A percentile compares a stretch with the other conserved stretches of the same genome.
Conservation (phyloP, 495 filamentous ascomycete genomes). For the Daldinia childiae region DNA sequence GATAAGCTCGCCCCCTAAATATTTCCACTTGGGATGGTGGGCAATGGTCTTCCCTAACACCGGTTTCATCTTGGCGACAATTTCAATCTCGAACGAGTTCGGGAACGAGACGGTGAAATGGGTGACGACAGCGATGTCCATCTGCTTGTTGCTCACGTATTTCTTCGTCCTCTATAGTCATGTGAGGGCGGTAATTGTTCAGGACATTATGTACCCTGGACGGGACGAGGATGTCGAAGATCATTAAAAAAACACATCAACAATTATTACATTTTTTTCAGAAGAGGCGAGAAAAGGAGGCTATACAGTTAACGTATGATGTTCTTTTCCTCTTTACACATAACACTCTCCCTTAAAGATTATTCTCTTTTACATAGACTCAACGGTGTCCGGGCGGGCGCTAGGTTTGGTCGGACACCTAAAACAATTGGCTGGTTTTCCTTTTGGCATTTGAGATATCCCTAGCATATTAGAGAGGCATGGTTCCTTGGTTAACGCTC, state of each 20-base stretch:
- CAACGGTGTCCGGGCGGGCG: conserved; percentile 26
- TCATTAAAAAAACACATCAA: conserved; percentile 31
- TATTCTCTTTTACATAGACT: conserved; percentile 16
- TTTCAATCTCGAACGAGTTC: conserved; percentile 57
- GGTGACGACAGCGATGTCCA: conserved; percentile 62
- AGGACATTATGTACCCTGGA: conserved; percentile 72
- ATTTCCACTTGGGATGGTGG: conserved; percentile 67
- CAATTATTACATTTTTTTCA: background rate
- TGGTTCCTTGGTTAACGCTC: conserved; percentile 24
- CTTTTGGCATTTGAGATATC: conserved; percentile 41
- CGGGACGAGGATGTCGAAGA: conserved; percentile 67
- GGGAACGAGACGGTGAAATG: conserved; percentile 54
- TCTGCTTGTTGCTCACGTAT: conserved; percentile 65
- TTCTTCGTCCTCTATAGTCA: conserved; percentile 64
- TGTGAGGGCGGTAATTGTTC: conserved; percentile 61
- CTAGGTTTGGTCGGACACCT: conserved; percentile 28
- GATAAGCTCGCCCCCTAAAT: conserved; percentile 58
- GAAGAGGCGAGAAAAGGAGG: conserved; percentile 11
- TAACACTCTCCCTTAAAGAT: conserved; percentile 21
- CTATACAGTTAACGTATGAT: conserved; percentile 37
- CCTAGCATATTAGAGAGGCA: conserved; percentile 34
- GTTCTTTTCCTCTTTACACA: conserved; percentile 23
- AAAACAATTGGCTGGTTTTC: conserved; percentile 40
- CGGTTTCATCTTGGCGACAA: conserved; percentile 62
- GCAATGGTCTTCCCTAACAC: conserved; percentile 70